phyloP scores from a whole-genome alignment of 2,329 filamentous ascomycete genomes.

The Botrytis fragariae region DNA sequence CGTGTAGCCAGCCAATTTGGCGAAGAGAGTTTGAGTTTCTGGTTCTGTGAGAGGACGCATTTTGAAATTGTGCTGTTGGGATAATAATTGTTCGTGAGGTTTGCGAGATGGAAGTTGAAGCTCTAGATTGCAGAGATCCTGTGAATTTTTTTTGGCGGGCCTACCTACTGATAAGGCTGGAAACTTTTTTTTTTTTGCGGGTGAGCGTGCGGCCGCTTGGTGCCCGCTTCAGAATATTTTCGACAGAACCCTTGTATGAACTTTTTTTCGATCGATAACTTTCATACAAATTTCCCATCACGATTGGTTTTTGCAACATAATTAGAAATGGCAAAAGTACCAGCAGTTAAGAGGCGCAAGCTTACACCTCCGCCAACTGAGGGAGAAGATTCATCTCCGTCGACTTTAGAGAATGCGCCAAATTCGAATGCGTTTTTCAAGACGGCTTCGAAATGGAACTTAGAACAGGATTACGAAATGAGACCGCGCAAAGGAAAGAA shows the following conservation, averaged over 20 bases:
- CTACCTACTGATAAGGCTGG: conserved; percentile 13
- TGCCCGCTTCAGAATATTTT: conserved; percentile 27
- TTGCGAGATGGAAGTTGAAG: conserved; percentile 4
- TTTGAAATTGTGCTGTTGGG: conserved; percentile 13
- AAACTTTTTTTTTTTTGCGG: conserved; percentile 14
- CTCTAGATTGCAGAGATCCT: conserved; percentile 23
- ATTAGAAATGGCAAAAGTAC: conserved; percentile 36
- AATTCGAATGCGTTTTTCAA: conserved; percentile 56
- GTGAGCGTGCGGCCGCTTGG: conserved; percentile 1
- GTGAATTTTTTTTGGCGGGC: conserved; percentile 29
- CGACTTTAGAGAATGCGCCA: conserved; percentile 33
- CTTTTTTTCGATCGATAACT: conserved; percentile 13
- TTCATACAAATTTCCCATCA: conserved; percentile 20
- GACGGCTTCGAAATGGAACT: conserved; percentile 78
- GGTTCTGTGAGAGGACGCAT: conserved; percentile 82
- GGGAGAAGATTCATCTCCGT: conserved; percentile 43
- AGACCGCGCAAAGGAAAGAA: conserved; percentile 72
- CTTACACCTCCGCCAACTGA: conserved; percentile 52
- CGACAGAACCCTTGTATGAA: conserved; percentile 1
- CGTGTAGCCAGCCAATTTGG: conserved; percentile 92
- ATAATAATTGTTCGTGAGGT: conserved; percentile 4
- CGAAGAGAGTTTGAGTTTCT: conserved; percentile 79
- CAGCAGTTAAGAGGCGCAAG: conserved; percentile 54
- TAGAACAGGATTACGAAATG: conserved; percentile 88
- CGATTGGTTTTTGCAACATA: conserved; percentile 17